phyloP scores from a whole-genome alignment of 1,284 basidiomycete species.

The Xanthoconium separans region DNA sequence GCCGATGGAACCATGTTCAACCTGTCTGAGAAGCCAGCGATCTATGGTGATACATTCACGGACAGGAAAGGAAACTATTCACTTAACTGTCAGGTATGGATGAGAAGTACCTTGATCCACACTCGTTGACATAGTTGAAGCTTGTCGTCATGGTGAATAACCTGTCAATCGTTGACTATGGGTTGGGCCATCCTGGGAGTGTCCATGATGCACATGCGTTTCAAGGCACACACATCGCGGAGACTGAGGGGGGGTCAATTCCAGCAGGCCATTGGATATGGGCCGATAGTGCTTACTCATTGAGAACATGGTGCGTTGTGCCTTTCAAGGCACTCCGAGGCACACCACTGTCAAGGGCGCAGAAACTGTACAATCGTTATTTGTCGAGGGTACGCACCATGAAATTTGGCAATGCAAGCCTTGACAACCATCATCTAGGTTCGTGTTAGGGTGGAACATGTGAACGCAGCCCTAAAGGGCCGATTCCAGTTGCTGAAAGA shows the following conservation, averaged over 20 bases:
- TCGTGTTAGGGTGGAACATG: background rate
- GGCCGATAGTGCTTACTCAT: slow-evolving; percentile 5
- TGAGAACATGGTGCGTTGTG: slow-evolving; percentile 3
- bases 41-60: background rate
- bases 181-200: slow-evolving; percentile 6
- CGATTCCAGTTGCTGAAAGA: no score
- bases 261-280: slow-evolving; percentile 3
- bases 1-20: no score
- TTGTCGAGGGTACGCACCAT: background rate
- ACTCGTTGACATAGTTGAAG: background rate
- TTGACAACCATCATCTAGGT: background rate
- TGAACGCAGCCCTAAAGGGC: background rate
- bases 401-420: background rate
- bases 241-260: background rate
- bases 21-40: no score
- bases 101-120: background rate
- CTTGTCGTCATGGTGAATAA: slow-evolving; percentile 4
- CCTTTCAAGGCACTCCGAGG: slow-evolving; percentile 3
- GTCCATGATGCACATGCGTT: slow-evolving; percentile 9
- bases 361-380: background rate
- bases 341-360: background rate
- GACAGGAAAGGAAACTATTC: background rate
- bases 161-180: slow-evolving; percentile 6
- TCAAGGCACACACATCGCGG: background rate
- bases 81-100: background rate